Evolutionary conservation across 2,329 filamentous ascomycete genomes (phyloP).

Genomic region (Aspergillus hiratsukae): DNA sequence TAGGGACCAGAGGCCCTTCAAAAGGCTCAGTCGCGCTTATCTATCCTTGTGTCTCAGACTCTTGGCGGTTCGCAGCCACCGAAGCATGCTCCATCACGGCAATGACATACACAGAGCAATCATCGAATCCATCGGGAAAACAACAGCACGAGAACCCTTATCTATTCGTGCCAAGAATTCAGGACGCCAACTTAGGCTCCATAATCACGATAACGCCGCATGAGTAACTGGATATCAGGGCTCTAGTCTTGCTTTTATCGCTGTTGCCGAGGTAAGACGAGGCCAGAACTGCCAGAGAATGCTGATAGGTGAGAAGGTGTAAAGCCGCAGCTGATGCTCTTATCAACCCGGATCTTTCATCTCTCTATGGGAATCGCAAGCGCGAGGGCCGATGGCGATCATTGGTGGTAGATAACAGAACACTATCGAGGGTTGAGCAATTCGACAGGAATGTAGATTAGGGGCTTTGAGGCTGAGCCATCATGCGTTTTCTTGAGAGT

Average conservation of each 20-base stretch:
- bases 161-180: neutral
- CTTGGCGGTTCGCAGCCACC: neutral
- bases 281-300: neutral
- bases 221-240: neutral
- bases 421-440: too few relatives aligned
- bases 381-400: neutral
- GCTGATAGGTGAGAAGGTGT: neutral
- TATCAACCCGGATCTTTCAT: conserved; percentile 1
- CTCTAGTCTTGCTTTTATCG: neutral
- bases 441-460: too few relatives aligned
- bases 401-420: conserved; percentile 6
- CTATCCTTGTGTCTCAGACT: neutral
- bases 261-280: neutral
- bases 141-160: neutral
- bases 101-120: neutral
- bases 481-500: too few relatives aligned
- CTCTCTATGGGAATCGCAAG: neutral
- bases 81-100: neutral
- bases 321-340: neutral
- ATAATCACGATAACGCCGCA: neutral
- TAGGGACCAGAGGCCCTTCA: neutral
- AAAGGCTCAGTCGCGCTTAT: neutral
- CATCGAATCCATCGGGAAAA: neutral
- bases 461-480: too few relatives aligned
- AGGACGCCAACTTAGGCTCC: neutral